Conservation (phyloP, 75 land plant species). For the Sequoiadendron giganteum region DNA sequence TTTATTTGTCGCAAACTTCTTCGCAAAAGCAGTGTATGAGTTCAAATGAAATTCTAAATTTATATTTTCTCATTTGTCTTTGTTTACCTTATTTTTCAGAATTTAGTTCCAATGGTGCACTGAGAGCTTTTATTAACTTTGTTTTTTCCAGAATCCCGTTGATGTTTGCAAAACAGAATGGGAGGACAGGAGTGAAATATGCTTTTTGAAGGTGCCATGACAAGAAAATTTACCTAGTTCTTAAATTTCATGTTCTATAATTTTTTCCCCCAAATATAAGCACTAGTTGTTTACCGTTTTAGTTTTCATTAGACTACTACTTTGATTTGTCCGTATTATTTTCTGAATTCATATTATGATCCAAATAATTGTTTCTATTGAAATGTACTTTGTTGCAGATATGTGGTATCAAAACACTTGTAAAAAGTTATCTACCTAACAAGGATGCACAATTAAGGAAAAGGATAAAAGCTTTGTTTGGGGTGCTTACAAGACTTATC, state of each 20-base stretch:
- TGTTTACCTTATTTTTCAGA: not conserved
- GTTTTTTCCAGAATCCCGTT: constrained; percentile 28
- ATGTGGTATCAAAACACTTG: constrained; percentile 76
- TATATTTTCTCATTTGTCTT: not conserved
- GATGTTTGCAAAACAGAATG: constrained; percentile 32
- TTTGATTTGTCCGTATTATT: not conserved
- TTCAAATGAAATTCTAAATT: not conserved
- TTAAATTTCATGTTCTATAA: not conserved
- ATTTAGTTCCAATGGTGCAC: not conserved
- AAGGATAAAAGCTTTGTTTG: constrained; percentile 63
- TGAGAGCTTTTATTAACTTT: not conserved
- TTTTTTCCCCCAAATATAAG: not conserved
- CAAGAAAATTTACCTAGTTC: not conserved
- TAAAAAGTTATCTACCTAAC: constrained; percentile 92
- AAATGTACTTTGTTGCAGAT: constrained; percentile 44
- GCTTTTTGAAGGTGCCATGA: constrained; percentile 68
- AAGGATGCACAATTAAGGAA: constrained; percentile 78
- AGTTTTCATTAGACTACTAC: not conserved
- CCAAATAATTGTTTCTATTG: not conserved
- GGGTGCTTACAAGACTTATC: constrained; percentile 59
- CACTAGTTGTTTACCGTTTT: not conserved
- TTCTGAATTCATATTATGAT: not conserved
- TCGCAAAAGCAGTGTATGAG: constrained; percentile 42
- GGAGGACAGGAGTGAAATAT: constrained; percentile 64
- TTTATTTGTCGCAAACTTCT: constrained; percentile 68